Evolutionary conservation across 345 rosid species (phyloP).

Genomic region (Corymbia maculata): DNA sequence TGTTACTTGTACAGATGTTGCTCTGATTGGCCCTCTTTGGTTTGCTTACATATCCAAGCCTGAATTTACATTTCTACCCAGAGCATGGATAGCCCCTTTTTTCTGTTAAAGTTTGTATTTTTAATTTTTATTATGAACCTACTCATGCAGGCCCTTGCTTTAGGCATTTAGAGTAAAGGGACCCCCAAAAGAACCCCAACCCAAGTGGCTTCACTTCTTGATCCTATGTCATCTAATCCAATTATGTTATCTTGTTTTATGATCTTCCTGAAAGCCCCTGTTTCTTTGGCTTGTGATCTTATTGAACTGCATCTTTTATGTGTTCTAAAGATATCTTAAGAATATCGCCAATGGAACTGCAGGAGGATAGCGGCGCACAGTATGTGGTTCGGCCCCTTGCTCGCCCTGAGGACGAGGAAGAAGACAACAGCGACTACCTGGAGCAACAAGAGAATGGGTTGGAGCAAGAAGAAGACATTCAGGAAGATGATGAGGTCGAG

Average conservation of each 20-base stretch:
- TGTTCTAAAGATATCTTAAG: neutral
- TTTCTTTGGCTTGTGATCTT: neutral
- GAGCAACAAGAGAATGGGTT: conserved; percentile 56
- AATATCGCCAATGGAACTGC: neutral
- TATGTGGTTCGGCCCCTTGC: conserved; percentile 57
- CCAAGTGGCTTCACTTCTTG: neutral
- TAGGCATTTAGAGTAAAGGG: neutral
- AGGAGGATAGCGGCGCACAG: conserved; percentile 73
- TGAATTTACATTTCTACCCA: neutral
- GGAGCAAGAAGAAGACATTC: conserved; percentile 37
- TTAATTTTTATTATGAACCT: neutral
- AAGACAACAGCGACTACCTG: conserved; percentile 59
- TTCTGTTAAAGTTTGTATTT: neutral
- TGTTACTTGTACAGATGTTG: neutral
- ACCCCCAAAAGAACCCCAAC: neutral
- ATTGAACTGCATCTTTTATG: neutral
- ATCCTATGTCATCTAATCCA: neutral
- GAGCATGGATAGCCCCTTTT: neutral
- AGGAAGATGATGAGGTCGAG: conserved; percentile 24
- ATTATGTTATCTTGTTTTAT: neutral
- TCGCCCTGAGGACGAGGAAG: conserved; percentile 55
- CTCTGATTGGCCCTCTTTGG: neutral
- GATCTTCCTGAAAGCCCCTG: neutral
- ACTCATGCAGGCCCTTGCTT: neutral
- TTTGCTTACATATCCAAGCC: neutral